Base-by-base conservation (phyloP, 148 eudicot species). In the Rhododendron williamsianum region DNA sequence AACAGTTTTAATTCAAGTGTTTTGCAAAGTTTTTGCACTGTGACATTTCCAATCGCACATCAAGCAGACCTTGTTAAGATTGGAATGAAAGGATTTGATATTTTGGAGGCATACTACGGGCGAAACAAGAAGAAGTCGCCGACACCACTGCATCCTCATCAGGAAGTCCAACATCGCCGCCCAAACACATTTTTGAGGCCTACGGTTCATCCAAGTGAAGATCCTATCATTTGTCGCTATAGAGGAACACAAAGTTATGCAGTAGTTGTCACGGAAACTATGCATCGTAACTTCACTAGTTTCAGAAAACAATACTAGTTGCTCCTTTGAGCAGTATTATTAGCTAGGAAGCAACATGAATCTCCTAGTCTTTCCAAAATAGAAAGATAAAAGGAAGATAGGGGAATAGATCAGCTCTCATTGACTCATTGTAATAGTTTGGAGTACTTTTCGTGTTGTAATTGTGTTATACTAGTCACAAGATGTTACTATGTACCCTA, bases 21-120 rank as follows among this genome's bases (percentile, higher is more conserved):
- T 79, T 76, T 38, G 4, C n/a, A 43, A 80, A 81, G 71, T 13
- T 27, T 41, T 43, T 8, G 67, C 69, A 5, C 71, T 63, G 25
- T 76, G 51, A 51, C 35, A 77, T 51, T 25, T 18, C 19, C 9
- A 87, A 33, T 82, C 84, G 46, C 87, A 51, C 36, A 60, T 19
- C 9, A 38, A 36, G 25, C 79, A 1, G 79, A 76, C 41, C 79
- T 76, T 5, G 48, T 36, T 8, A 76, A 76, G 79, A 41, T 76
- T 38, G 79, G 79, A 7, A 30, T 0, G 48, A 48, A 76, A 76
- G 79, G 79, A 0, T 76, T 76, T 38, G 48, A 16, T 15, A 76
- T 76, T 15, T 15, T 38, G 21, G 79, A 36, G 12, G 46, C 38
- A 76, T 16, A 76, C 71, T 21, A 6, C 15, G 25, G 79, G 19